Base-by-base conservation (phyloP, 2,329 filamentous ascomycete genomes). In the Aspergillus sp. region DNA sequence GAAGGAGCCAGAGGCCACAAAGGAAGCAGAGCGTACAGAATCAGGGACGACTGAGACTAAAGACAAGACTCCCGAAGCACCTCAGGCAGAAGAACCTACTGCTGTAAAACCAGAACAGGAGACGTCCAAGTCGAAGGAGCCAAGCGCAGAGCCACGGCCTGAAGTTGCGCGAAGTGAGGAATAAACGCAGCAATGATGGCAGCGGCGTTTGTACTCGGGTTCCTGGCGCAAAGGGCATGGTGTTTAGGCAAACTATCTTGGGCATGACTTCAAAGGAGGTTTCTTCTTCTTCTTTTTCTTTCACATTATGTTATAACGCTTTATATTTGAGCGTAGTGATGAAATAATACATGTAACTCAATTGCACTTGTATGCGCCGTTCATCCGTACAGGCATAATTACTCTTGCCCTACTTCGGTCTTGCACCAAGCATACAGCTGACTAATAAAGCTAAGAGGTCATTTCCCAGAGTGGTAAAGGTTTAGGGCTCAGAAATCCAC, bases 181-280 rank as follows among this genome's bases (percentile, higher is more conserved):
- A 59, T 66, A 57, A 52, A 51, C 58, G 58, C 54, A 53, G 51
- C 56, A 61, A 55, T 59, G 60, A 61, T 55, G 51, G 57, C 61
- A 57, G 61, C 55, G 59, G 58, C 57, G 56, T 68, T 66, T 61
- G 58, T 66, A 46, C 56, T 54, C 56, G 61, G 65, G 65, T 64
- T 68, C 58, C 65, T 68, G 70, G 70, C 72, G 72, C 67, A 73
- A 73, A 51, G 66, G 70, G 62, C 65, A 68, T 65, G 73, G 73
- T 73, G 72, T 75, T 75, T 69, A 58, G 64, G 68, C 59, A 51
- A n/a, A 58, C 24, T 49, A 33, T 42, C 19, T 55, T 27, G 49
- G 22, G 51, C 44, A 54, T 56, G 46, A 40, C 30, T 57, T 57
- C 54, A 27, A 49, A 24, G 51, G 47, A 51, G 51, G 51, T 39